Conservation (phyloP, 2,329 filamentous ascomycete genomes). For the Sporothrix luriei region DNA sequence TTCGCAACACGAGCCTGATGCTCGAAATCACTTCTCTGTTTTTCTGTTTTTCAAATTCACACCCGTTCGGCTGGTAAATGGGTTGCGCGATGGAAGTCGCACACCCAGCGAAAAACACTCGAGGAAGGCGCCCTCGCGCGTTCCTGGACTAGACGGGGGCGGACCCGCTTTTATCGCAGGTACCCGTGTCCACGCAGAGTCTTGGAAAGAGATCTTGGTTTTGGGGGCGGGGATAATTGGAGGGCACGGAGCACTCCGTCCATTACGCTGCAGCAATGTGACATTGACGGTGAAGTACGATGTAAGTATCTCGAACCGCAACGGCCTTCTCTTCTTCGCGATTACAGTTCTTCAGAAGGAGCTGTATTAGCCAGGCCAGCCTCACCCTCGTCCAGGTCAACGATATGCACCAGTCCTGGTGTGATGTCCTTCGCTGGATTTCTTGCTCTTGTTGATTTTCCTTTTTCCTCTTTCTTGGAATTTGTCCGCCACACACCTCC, state of each 20-base stretch:
- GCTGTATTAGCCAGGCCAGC: neutral
- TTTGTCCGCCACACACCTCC: neutral
- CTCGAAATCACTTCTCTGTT: neutral
- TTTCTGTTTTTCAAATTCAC: neutral
- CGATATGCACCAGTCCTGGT: neutral
- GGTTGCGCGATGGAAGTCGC: neutral
- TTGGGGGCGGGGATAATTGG: neutral
- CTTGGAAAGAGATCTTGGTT: conserved; percentile 6
- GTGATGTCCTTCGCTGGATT: neutral
- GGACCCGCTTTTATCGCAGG: conserved; percentile 25
- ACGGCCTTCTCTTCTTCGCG: neutral
- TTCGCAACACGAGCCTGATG: neutral
- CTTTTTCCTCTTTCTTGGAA: conserved; percentile 14
- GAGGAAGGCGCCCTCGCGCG: neutral
- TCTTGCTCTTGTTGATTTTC: neutral
- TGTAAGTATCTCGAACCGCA: neutral
- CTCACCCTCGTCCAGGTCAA: neutral
- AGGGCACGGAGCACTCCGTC: no score
- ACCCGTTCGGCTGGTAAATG: neutral
- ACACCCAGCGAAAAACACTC: neutral
- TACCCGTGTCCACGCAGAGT: conserved; percentile 9
- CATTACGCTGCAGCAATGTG: neutral
- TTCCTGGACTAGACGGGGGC: conserved; percentile 8
- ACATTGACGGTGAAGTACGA: neutral
- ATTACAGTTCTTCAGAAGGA: conserved; percentile 6